Base-by-base conservation (phyloP, 768 basidiomycete genomes). In the Xanthoconium stramineum region DNA sequence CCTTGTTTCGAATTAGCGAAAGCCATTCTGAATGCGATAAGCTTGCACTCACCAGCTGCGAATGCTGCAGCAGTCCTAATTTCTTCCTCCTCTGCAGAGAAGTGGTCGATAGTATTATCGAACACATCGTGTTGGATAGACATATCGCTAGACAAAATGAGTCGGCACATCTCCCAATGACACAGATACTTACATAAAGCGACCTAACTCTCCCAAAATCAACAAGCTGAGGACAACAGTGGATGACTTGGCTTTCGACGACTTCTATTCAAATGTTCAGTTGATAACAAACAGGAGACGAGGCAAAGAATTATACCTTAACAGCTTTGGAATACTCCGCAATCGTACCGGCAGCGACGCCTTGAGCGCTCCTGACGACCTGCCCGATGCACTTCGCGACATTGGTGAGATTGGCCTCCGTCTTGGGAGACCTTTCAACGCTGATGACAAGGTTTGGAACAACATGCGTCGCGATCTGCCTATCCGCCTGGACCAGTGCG, bases 1-100 rank as follows among this genome's bases (percentile, higher is more conserved):
- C 95, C 94, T 89, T 56, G n/a, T 33, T 28, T 9, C 28, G 48
- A 28, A 24, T 59, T 19, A 58, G 47, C 14, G 10, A 36, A 33
- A 40, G 13, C 33, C 19, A 17, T 9, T 28, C 13, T 24, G 15
- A 29, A 7, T 12, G 37, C 19, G 49, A 42, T 38, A 9, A 43
- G 15, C 5, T 17, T 48, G 32, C 20, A 65, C 80, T 56, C 63
- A 87, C 93, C 93, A 35, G 91, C 91, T 49, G 97, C 92, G 64
- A 98, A 98, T 0, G 97, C 93, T 36, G 96, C 95, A 36, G 95
- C 92, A 35, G 90, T 83, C 44, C 94, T 81, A 14, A 93, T 79
- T 43, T 96, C 92, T 68, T 98, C 95, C 55, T 89, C 83, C 37
- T 90, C 86, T 1, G 84, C 79, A 4, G 80, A 73, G 68, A 97